Base-by-base conservation (phyloP, 345 rosid genomes). In the Populus pruinosa region DNA sequence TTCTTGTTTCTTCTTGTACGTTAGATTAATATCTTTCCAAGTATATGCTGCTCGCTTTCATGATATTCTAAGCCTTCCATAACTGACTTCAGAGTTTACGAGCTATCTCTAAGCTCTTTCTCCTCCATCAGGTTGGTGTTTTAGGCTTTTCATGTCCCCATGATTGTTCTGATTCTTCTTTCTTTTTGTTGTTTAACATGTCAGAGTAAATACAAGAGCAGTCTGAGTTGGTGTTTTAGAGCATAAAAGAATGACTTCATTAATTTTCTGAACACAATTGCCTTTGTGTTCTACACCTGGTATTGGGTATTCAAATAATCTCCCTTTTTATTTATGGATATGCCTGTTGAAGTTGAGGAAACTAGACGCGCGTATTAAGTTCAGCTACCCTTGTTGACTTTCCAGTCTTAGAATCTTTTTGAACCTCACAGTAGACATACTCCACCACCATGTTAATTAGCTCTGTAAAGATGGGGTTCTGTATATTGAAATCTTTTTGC, bases 121-220 rank as follows among this genome's bases (percentile, higher is more conserved):
- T 53, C 43, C 27, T 68, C 20, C 71, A 49, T 3, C 31, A 71
- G 70, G 80, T 47, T 44, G 63, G 80, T 8, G 23, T 21, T 43
- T 44, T 25, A 25, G 18, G 53, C 36, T 61, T 75, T 75, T 12
- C 44, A 44, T 63, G 49, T n/a, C 35, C 12, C 23, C 61, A 23
- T 38, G 18, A 35, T 21, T n/a, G 76, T 38, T 73, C 67, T 73
- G 67, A 23, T 21, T 56, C 76, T 61, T 36, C 35, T 38, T 61
- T 35, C 25, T 16, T 16, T 61, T 38, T 17, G 38, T 9, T 67
- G 70, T 20, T 35, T 33, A 67, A 18, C 44, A 18, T 33, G 70
- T 3, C 44, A 36, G 39, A 67, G 39, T 67, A 18, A 67, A 67
- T 67, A 23, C 27, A 33, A 36, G 18, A 21, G 44, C 23, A 36